Conservation (phyloP, 305 asterid species). For the Lippia alba region DNA sequence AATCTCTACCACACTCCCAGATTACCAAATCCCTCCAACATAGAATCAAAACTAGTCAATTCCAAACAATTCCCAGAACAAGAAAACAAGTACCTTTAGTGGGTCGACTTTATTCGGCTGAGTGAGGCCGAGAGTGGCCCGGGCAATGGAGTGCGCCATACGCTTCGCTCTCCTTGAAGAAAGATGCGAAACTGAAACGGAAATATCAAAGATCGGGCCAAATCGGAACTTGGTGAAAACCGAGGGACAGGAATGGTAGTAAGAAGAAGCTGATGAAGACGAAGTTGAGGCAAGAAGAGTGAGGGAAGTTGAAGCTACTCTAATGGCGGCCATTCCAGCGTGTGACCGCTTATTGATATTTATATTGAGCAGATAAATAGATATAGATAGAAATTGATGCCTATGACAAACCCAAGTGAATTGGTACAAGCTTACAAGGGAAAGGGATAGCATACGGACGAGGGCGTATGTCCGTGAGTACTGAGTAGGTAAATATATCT, state of each 20-base stretch:
- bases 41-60: background rate
- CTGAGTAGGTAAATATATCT: background rate
- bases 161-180: conserved; percentile 40
- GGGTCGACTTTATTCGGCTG: conserved; percentile 59
- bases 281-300: conserved; percentile 44
- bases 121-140: conserved; percentile 94
- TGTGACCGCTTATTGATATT: conserved; percentile 33
- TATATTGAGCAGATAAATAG: conserved; percentile 28
- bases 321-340: conserved; percentile 63
- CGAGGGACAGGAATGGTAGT: conserved; percentile 39
- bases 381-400: background rate
- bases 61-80: no score
- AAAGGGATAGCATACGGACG: background rate
- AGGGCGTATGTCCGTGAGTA: background rate
- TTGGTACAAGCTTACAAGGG: no score
- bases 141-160: conserved; percentile 78
- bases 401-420: no score
- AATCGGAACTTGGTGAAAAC: conserved; percentile 42
- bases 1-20: no score
- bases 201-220: conserved; percentile 33
- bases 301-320: conserved; percentile 47
- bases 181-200: conserved; percentile 30
- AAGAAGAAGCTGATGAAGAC: conserved; percentile 35
- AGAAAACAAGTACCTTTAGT: conserved; percentile 57
- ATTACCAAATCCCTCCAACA: background rate